Evolutionary conservation across 139 green algal genomes (phyloP), one percentile per base, ranked within the genome.

Genomic region (Coelastrella sp.): DNA sequence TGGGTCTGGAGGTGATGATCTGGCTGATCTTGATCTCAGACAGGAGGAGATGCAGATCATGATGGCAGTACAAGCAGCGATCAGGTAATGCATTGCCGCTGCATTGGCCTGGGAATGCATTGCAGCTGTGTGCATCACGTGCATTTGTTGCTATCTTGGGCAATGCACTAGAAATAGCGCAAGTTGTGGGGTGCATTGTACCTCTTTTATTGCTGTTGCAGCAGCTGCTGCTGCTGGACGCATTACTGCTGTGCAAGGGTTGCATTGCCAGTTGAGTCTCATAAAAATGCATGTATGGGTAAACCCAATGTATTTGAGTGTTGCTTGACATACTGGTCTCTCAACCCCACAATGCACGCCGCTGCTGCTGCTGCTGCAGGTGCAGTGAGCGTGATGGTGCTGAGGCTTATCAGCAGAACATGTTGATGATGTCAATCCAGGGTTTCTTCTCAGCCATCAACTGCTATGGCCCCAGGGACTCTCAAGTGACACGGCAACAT

Each of bases 11-110:
- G 51, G 13, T 11, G 23, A 34, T 1, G 11, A 50, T 69, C 30
- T 35, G 50, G 53, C 23, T 38, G 11, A 32, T 1, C 5, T 57
- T 23, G 37, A 80, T 38, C 2, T 38, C 23, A 19, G 19, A 23
- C 53, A 82, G 75, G 32, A 71, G 50, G 75, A 71, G 21, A 19
- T 7, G 4, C 41, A 79, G 71, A 35, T 79, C 40, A 79, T 79
- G 71, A 2, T 11, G 4, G n/a, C 34, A 19, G 41, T 79, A 32
- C 43, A 63, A 7, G 6, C 5, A 15, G 71, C 71, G 9, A 63
- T 79, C 9, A 57, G 27, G 71, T 79, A 37, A n/a, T n/a, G n/a
- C n/a, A n/a, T n/a, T 51, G n/a, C 62, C 1, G 7, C 62, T 53
- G 45, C 45, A 21, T 53, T 53, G 45, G 11, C 11, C 45, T 2